Evolutionary conservation across 371 early-diverging fungal genomes (phyloP), one percentile per base, ranked within the genome.

Genomic region (Mucor plumbeus): DNA sequence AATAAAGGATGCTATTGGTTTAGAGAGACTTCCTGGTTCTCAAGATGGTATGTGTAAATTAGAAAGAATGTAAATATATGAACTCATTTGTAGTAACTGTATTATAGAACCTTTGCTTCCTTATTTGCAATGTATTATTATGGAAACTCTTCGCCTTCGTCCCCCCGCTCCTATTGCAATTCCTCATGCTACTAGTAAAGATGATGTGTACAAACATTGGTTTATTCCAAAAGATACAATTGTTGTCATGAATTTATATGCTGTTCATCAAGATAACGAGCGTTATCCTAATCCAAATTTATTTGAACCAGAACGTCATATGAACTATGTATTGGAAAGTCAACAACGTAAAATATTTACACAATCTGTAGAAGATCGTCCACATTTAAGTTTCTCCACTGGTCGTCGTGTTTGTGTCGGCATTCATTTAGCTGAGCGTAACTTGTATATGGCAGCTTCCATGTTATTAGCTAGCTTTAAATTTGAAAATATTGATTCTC

Each of bases 371-470:
- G 68, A 78, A 21, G 79, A 81, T 17, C 72, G 77, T 0, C 83
- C 85, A 0, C 83, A 82, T 56, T 58, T 83, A 11, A 70, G 78
- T 3, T 81, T 85, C 59, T 80, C 78, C 3, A 77, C 79, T 4
- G 85, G 85, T 2, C 79, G 85, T 6, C 75, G 85, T 43, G 77
- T 75, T 4, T 85, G 85, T 66, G 81, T 82, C 1, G 85, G 85
- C 9, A 77, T 83, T 44, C 82, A 83, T 61, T 59, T 85, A 7
- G 85, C 85, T 14, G 82, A 83, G 61, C 70, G 84, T 6, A 81
- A 58, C 53, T 7, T 85, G 44, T 85, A 74, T 55, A 73, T 79
- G 72, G 83, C 74, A 7, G 66, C 73, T 5, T 63, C 78, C 8
- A 69, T 68, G 33, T 11, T 84, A 17, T 34, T 83, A 4, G 70